Base-by-base conservation (phyloP, 164 flowering plant species). In the Sedum album region DNA sequence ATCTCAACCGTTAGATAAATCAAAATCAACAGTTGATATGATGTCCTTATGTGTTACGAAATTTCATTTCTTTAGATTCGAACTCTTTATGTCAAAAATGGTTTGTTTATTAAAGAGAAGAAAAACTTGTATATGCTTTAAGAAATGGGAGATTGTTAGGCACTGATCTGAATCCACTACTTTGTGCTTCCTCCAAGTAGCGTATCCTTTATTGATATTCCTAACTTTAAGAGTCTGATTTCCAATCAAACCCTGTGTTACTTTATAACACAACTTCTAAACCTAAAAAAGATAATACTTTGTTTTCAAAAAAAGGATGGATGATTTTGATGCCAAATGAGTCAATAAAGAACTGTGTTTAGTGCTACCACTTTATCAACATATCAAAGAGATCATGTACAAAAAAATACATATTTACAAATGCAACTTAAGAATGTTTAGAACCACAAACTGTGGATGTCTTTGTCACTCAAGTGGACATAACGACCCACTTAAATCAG, bases 401-500 rank as follows among this genome's bases (percentile, higher is more conserved):
- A 51, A 28, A 30, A 1, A n/a, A 57, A 13, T 57, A 9, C 33
- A 3, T 15, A 28, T 57, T 21, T 49, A 49, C 20, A 49, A n/a
- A 6, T 21, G 28, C 62, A 57, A 28, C 62, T 57, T 57, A 28
- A 28, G 33, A 57, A 57, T 28, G 31, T 17, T 57, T 57, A 26
- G 62, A 57, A 28, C 62, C 62, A 57, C 8, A 23, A 23, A 53
- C 14, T 21, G 60, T 21, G 60, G 62, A 1, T 57, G 33, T 57
- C 62, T 11, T 57, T 57, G 20, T 57, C 62, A 57, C 33, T 26
- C 31, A 14, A 57, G 62, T 57, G 62, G 62, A 57, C 33, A 57
- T 18, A 57, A 57, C 17, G 33, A 28, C 33, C 5, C 33, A 28
- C 17, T 13, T 57, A 57, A 57, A 28, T 28, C 20, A 14, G 31